Percentiles rank a stretch among this genome's conserved stretches.
Evolutionary conservation across 164 flowering plant genomes (phyloP).

Genomic region (Malania oleifera): DNA sequence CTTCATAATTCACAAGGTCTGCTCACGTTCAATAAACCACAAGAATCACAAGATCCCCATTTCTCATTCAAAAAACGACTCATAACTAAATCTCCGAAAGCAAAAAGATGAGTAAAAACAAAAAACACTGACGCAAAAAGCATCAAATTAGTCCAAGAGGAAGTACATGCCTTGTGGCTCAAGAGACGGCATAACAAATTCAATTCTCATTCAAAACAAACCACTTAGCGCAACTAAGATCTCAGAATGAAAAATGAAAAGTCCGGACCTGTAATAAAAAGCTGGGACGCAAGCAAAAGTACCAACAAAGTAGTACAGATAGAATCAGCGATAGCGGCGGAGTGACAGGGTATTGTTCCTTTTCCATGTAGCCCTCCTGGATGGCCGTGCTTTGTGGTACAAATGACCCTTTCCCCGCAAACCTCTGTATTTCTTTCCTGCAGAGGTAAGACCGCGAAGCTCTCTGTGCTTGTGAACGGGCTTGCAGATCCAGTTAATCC

Average conservation of each 20-base stretch:
- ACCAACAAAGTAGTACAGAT: not conserved
- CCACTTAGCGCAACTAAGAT: not conserved
- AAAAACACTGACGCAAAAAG: too few species aligned
- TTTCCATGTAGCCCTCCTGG: constrained; percentile 10
- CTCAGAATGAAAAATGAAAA: not conserved
- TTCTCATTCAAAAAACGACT: too few species aligned
- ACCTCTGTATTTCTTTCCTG: constrained; percentile 8
- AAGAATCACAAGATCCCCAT: too few species aligned
- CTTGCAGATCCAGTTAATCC: constrained; percentile 13
- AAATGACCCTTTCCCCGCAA: constrained; percentile 9
- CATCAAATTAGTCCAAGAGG: too few species aligned
- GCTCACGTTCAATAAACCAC: too few species aligned
- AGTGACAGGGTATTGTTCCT: constrained; percentile 10
- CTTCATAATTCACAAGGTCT: too few species aligned
- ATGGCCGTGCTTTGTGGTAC: constrained; percentile 9
- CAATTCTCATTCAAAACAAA: not conserved
- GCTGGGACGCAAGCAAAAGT: not conserved
- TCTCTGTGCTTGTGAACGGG: constrained; percentile 18
- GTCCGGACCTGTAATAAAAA: too few species aligned
- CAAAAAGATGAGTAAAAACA: too few species aligned
- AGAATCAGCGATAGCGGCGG: constrained; percentile 8
- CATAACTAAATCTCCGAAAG: too few species aligned
- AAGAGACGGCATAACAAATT: too few species aligned
- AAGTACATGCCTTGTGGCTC: too few species aligned
- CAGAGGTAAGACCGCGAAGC: constrained; percentile 10